Base-by-base conservation (phyloP, 2,329 filamentous ascomycete species). In the Fusarium penzigii region DNA sequence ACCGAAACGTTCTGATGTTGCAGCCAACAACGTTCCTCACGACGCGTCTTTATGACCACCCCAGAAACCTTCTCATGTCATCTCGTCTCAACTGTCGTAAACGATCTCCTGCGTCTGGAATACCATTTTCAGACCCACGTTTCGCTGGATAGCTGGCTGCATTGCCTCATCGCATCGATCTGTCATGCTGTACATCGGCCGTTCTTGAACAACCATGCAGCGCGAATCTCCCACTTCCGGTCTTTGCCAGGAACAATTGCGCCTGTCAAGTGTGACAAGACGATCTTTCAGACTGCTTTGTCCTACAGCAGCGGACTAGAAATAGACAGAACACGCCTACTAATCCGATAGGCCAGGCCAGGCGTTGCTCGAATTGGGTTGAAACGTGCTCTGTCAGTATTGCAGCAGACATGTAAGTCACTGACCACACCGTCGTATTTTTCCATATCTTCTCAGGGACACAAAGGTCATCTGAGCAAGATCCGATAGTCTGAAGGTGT, bases 131-230 rank as follows among this genome's bases (percentile, higher is more conserved):
- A 44, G 46, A 49, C 45, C 44, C 49, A 50, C 53, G 44, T 39
- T 56, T 39, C 44, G 38, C 44, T 36, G 29, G 32, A 56, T 52
- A 42, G 44, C 52, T 44, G 43, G 44, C 52, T 44, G 53, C 57
- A 58, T 61, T 55, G 46, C 50, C 46, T 61, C 48, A 55, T 52
- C 52, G 48, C 48, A 55, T 52, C 52, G 48, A 36, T 44, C 53
- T 57, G 51, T 46, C 59, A 57, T 51, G 48, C 41, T 46, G 36
- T 14, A 36, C 42, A 44, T 51, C 49, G 48, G 51, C 34, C 58
- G 46, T 63, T 55, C 20, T 25, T 53, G 52, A 48, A 55, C 60
- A 55, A 48, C 56, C 42, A 52, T 39, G 50, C 52, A 53, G 39
- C 39, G 49, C 53, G 51, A 55, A 46, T 53, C 52, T 49, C 54